These are phyloP conservation scores for Paraglomus occultum DNA, from an alignment of 192 early-diverging fungal genomes.

Conservation along the genomic window DNA sequence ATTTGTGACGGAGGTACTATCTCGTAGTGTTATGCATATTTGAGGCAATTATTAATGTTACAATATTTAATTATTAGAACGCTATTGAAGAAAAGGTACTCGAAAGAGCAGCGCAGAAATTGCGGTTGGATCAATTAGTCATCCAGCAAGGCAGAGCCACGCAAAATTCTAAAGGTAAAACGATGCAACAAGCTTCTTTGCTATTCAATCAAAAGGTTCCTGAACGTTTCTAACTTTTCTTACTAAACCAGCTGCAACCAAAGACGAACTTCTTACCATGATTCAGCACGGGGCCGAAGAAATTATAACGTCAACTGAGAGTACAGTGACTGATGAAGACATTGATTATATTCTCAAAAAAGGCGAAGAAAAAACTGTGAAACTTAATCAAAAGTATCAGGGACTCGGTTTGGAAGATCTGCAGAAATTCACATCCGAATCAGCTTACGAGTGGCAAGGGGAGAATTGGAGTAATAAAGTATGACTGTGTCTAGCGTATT, in stretches of 20 bases:
- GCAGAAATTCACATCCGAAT: constrained; percentile 81
- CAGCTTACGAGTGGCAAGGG: constrained; percentile 94
- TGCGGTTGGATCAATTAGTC: constrained; percentile 95
- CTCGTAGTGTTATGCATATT: neutral
- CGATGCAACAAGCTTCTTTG: neutral
- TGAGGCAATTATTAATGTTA: neutral
- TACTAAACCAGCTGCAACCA: constrained; percentile 46
- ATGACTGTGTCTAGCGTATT: neutral
- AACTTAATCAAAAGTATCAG: constrained; percentile 87
- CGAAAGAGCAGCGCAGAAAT: constrained; percentile 95
- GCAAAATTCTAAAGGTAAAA: constrained; percentile 63
- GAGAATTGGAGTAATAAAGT: constrained; percentile 87
- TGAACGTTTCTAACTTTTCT: neutral
- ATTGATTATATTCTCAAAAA: constrained; percentile 81
- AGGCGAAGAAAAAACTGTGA: constrained; percentile 85
- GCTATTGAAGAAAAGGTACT: constrained; percentile 97
- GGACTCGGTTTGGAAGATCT: constrained; percentile 91
- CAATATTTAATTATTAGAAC: constrained; percentile 44
- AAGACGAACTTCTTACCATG: constrained; percentile 91
- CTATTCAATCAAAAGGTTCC: neutral
- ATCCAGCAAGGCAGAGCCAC: constrained; percentile 92
- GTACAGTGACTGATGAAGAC: constrained; percentile 72
- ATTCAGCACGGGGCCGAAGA: constrained; percentile 93
- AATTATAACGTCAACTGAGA: constrained; percentile 69
- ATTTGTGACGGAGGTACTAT: constrained; percentile 83